Evolutionary conservation across 176 grass and related monocot genomes (phyloP), one percentile per base, ranked within the genome.

Genomic region (Tillandsia leiboldiana): DNA sequence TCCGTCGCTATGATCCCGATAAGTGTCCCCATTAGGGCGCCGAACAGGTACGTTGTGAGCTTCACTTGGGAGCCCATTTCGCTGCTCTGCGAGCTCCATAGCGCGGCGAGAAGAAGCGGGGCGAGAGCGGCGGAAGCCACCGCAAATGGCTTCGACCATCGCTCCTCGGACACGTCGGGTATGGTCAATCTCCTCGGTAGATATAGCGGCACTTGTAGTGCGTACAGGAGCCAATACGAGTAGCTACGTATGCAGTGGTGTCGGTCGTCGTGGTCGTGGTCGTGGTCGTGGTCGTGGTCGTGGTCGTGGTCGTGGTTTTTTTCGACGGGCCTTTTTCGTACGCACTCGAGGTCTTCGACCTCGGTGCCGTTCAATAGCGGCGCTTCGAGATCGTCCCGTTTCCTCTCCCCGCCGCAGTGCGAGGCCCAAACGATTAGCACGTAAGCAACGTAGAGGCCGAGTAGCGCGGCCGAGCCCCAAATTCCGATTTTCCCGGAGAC

Each of bases 121-220:
- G 87, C 78, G 0, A 90, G 54, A 61, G 84, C 72, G 11, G 69
- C 81, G 1, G 86, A 75, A 49, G 77, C 57, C 49, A 90, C 87
- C 49, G 79, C 84, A 18, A 64, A 20, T 67, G 84, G 79, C 68
- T 85, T 96, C 61, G 66, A 90, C 87, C 91, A 96, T 11, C 84
- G 78, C 70, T 84, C 79, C 50, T 85, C 64, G 77, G 67, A 85
- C 2, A 79, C 70, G 75, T 90, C 84, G 26, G 87, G 91, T 51
- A 96, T 90, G 9, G 84, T 96, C 62, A 96, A 29, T 64, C 73
- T 75, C 76, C 87, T 78, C 6, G 91, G 79, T 9, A 87, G 76
- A 9, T 20, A 78, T 1, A 96, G 72, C 12, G 84, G 76, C 5
- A 96, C 50, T 23, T 75, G 54, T 11, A 96, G 20, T 8, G 58